Conservation (phyloP, 345 rosid species). For the Brassica juncea region DNA sequence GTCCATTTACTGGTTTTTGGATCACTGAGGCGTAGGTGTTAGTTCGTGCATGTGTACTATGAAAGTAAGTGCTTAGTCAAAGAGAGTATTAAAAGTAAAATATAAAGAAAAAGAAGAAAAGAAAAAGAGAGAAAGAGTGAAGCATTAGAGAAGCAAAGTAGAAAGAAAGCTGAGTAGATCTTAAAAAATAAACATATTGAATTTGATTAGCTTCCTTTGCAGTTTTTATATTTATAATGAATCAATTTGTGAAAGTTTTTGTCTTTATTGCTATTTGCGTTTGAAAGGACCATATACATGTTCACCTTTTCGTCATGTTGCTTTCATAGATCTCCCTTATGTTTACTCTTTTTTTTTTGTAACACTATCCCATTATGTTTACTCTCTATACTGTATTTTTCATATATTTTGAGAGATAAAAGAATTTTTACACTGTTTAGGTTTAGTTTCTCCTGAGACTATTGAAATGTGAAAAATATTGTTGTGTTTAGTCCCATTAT, state of each 20-base stretch:
- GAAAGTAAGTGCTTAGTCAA: conserved; percentile 44
- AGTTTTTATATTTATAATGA: neutral
- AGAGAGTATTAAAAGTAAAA: conserved; percentile 24
- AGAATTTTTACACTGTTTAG: conserved; percentile 8
- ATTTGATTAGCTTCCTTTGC: conserved; percentile 24
- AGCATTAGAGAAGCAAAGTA: conserved; percentile 29
- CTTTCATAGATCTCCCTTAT: conserved; percentile 8
- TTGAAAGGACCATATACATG: conserved; percentile 26
- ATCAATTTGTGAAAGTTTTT: conserved; percentile 33
- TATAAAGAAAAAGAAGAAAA: neutral
- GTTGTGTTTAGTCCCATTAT: neutral
- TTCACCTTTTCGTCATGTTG: conserved; percentile 26
- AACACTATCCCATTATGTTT: neutral
- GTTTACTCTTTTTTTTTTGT: neutral
- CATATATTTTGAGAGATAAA: neutral
- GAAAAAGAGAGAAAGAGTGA: conserved; percentile 8
- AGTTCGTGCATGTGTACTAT: conserved; percentile 41
- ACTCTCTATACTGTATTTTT: neutral
- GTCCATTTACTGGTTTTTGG: conserved; percentile 22
- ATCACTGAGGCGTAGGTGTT: conserved; percentile 35
- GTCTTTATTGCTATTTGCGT: conserved; percentile 36
- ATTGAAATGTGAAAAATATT: neutral
- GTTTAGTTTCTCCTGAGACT: neutral
- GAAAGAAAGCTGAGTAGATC: conserved; percentile 12
- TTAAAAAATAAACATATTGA: neutral